A percentile compares a stretch with the other conserved stretches of the same genome.
Evolutionary conservation across 192 early-diverging fungal genomes (phyloP).

Genomic region (Funneliformis mosseae): DNA sequence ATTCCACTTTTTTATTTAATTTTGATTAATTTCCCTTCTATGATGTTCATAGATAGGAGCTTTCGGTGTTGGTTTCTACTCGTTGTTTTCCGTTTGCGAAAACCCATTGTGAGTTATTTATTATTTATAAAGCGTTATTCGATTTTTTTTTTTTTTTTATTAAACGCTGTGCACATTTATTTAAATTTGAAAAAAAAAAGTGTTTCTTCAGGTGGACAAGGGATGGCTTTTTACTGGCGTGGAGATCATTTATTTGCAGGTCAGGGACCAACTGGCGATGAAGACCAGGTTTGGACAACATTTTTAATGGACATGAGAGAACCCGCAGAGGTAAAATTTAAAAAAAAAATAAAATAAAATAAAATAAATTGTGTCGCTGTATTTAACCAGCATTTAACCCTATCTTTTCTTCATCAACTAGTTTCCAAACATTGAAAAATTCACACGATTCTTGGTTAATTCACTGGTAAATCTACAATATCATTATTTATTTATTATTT

Average conservation of each 20-base stretch:
- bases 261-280: constrained; percentile 53
- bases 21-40: too few species aligned
- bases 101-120: constrained; percentile 72
- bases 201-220: constrained; percentile 71
- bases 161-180: background rate
- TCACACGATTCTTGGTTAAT: background rate
- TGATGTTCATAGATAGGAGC: constrained; percentile 65
- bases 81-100: constrained; percentile 86
- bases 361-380: too few species aligned
- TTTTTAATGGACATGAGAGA: constrained; percentile 81
- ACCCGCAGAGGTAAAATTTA: constrained; percentile 58
- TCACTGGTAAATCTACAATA: background rate
- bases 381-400: too few species aligned
- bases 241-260: constrained; percentile 87
- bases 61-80: constrained; percentile 86
- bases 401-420: background rate
- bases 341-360: too few species aligned
- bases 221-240: constrained; percentile 89
- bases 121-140: background rate
- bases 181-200: constrained; percentile 35
- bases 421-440: background rate
- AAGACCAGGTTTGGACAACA: constrained; percentile 65
- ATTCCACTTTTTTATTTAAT: too few species aligned
- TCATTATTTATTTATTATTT: constrained; percentile 49
- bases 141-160: background rate